Evolutionary conservation across 148 eudicot genomes (phyloP).

Genomic region (Dysphania ambrosioides): DNA sequence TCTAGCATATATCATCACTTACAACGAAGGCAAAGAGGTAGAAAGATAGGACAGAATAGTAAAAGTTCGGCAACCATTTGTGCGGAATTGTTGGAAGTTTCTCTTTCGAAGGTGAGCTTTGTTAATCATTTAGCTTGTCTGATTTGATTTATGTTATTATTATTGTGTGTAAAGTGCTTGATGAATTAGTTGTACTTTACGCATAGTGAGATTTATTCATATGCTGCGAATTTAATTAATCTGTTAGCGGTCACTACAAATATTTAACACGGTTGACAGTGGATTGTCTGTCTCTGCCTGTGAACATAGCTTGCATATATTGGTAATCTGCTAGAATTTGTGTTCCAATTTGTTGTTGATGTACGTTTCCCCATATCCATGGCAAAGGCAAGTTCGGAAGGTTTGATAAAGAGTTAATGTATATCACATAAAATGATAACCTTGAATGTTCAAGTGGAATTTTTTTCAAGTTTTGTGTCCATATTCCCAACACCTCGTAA

Average conservation of each 20-base stretch:
- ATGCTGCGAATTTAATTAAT: background rate
- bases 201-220: too few species aligned
- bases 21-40: slow-evolving; percentile 50
- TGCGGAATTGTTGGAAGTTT: slow-evolving; percentile 61
- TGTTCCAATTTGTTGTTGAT: background rate
- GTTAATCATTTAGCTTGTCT: background rate
- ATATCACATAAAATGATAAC: too few species aligned
- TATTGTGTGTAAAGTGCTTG: background rate
- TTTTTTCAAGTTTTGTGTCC: too few species aligned
- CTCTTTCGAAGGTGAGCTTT: slow-evolving; percentile 70
- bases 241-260: background rate
- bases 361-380: background rate
- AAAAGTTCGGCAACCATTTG: slow-evolving; percentile 92
- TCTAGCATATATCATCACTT: slow-evolving; percentile 56
- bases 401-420: too few species aligned
- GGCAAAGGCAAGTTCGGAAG: too few species aligned
- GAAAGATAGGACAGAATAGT: slow-evolving; percentile 50
- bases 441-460: too few species aligned
- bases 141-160: background rate
- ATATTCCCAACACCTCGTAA: too few species aligned
- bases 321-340: background rate
- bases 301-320: background rate
- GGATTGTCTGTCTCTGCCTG: background rate
- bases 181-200: background rate
- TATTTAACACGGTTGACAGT: background rate